Conservation (phyloP, 768 basidiomycete species). For the Xerocomellus chrysenteron region DNA sequence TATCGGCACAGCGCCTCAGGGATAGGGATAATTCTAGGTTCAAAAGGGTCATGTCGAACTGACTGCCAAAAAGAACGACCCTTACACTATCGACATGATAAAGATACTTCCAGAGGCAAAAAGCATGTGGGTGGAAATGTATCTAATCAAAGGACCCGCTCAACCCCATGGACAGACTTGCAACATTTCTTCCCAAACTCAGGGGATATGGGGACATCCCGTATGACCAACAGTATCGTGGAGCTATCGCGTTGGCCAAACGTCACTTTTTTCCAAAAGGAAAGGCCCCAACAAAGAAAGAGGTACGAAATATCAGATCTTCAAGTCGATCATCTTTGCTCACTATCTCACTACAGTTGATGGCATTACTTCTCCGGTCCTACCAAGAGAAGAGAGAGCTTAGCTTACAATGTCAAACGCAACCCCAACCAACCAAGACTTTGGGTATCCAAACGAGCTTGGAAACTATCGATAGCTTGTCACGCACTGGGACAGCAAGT, state of each 20-base stretch:
- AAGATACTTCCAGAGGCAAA: constrained; percentile 25
- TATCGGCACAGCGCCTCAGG: background rate
- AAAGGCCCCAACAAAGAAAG: constrained; percentile 23
- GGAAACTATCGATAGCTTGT: background rate
- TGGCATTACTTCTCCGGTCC: constrained; percentile 22
- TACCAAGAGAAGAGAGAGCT: constrained; percentile 25
- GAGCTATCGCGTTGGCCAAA: constrained; percentile 27
- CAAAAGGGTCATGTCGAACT: constrained; percentile 28
- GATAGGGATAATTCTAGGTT: constrained; percentile 13
- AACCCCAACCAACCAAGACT: constrained; percentile 8
- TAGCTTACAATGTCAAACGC: background rate
- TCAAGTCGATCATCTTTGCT: background rate
- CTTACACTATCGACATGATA: constrained; percentile 20
- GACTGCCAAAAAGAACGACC: constrained; percentile 11
- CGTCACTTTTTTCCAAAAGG: constrained; percentile 29
- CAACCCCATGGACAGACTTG: constrained; percentile 17
- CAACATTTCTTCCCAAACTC: constrained; percentile 28
- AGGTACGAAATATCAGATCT: constrained; percentile 12
- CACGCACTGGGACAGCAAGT: background rate
- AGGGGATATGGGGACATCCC: constrained; percentile 30
- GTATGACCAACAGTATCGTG: constrained; percentile 27
- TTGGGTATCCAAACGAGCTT: constrained; percentile 25
- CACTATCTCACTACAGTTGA: constrained; percentile 15
- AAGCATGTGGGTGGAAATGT: constrained; percentile 17
- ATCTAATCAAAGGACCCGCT: background rate